These are phyloP conservation scores for Suillus spraguei DNA, from an alignment of 768 basidiomycete species.

Conservation along the genomic window DNA sequence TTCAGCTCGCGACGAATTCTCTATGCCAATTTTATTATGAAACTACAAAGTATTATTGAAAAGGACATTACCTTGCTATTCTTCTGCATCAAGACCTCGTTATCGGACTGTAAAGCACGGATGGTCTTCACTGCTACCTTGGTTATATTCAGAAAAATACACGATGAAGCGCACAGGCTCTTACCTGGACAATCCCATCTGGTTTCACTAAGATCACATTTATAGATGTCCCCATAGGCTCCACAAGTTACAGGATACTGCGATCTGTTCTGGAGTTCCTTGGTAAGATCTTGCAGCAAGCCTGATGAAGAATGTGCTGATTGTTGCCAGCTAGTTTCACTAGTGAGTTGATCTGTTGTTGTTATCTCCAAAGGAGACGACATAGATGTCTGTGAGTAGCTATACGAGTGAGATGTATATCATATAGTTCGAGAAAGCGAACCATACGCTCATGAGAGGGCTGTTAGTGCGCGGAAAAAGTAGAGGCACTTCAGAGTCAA, in stretches of 20 bases:
- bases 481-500: neutral
- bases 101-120: neutral
- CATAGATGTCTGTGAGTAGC: neutral
- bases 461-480: neutral
- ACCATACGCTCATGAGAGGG: neutral
- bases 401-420: neutral
- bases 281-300: conserved; percentile 1
- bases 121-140: conserved; percentile 12
- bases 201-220: conserved; percentile 2
- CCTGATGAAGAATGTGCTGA: neutral
- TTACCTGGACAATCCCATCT: neutral
- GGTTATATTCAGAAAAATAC: neutral
- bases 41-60: neutral
- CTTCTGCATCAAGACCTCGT: neutral
- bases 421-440: neutral
- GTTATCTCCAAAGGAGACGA: neutral
- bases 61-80: neutral
- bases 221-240: conserved; percentile 11
- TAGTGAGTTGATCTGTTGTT: neutral
- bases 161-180: neutral
- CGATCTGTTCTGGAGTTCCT: neutral
- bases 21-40: conserved; percentile 8
- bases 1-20: conserved; percentile 23
- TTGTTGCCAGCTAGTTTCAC: neutral
- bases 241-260: neutral